Evolutionary conservation across 2,329 filamentous ascomycete genomes (phyloP), one percentile per base, ranked within the genome.

Genomic region (Aureobasidium sp.): DNA sequence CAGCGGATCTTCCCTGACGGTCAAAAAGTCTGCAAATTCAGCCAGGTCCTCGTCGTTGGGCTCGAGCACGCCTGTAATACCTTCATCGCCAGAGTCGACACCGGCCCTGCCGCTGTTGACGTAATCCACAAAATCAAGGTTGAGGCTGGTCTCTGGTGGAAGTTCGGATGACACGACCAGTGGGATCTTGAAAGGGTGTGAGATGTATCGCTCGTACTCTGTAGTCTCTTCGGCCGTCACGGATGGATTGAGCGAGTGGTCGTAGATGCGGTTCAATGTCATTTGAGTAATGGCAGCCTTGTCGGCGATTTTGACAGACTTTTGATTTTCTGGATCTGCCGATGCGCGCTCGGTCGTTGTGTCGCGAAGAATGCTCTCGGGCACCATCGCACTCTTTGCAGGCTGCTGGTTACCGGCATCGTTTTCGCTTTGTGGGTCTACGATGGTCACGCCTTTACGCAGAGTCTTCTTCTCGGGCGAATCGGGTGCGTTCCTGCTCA

Each of bases 151-250:
- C 11, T 74, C 72, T 7, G 77, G 39, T 0, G 83, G 81, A 3
- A 80, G 77, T 55, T 88, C 83, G 34, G 78, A 81, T 4, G 84
- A 86, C 1, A 88, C 78, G 0, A 93, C 88, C 2, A 98, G 78
- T 0, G 91, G 90, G 1, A 98, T 81, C 51, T 85, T 90, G 53
- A 95, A 84, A 1, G 93, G 90, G 64, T 98, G 93, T 42, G 80
- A 82, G 60, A 98, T 83, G 69, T 97, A 98, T 21, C 86, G 82
- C 55, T 84, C 79, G 66, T 98, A 98, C 66, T 97, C 93, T 41
- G 86, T 83, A 21, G 83, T 81, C 71, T 97, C 91, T 34, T 81
- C 78, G 6, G 78, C 71, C 6, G 80, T 86, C 32, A 98, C 88
- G 0, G 82, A 84, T 1, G 93, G 93, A 59, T 95, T 86, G 39